phyloP scores from a whole-genome alignment of 2,329 filamentous ascomycete genomes.

The Xylaria sp. region DNA sequence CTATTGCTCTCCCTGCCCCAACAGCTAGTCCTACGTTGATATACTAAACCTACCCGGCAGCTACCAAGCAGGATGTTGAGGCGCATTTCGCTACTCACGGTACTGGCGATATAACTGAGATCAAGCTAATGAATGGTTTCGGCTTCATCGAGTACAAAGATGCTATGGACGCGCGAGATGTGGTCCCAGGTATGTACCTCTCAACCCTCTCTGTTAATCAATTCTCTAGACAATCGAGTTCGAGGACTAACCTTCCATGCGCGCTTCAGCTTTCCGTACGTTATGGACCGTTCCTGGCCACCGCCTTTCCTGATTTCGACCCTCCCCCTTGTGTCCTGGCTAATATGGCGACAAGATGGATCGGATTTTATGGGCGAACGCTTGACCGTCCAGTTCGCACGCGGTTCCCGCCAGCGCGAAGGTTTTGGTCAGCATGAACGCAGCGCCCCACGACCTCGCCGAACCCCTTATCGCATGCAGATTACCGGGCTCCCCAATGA shows the following conservation, averaged over 20 bases:
- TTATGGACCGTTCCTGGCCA: conserved; percentile 53
- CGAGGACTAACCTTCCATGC: conserved; percentile 42
- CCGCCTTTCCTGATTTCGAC: conserved; percentile 45
- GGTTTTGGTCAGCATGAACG: conserved; percentile 65
- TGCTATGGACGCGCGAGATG: conserved; percentile 96
- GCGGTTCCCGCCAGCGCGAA: conserved; percentile 74
- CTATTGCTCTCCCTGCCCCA: not conserved
- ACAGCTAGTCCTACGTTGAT: conserved; percentile 19
- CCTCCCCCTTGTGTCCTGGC: conserved; percentile 47
- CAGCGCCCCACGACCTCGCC: conserved; percentile 78
- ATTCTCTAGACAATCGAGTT: not conserved
- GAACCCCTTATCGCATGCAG: conserved; percentile 96
- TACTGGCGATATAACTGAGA: conserved; percentile 96
- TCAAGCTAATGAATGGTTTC: conserved; percentile 99
- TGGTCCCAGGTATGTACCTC: conserved; percentile 84
- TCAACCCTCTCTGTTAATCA: conserved; percentile 33
- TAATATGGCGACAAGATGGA: conserved; percentile 74
- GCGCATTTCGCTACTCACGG: conserved; percentile 95
- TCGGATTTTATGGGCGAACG: conserved; percentile 98
- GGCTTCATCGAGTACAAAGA: conserved; percentile 99
- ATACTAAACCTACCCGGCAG: conserved; percentile 38
- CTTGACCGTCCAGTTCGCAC: conserved; percentile 96
- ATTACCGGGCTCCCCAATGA: conserved; percentile 96
- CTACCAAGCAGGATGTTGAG: conserved; percentile 95
- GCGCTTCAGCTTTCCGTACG: conserved; percentile 68